These are phyloP conservation scores for Hypoxylon sp. DNA, from an alignment of 2,329 filamentous ascomycete genomes.

Conservation along the genomic window DNA sequence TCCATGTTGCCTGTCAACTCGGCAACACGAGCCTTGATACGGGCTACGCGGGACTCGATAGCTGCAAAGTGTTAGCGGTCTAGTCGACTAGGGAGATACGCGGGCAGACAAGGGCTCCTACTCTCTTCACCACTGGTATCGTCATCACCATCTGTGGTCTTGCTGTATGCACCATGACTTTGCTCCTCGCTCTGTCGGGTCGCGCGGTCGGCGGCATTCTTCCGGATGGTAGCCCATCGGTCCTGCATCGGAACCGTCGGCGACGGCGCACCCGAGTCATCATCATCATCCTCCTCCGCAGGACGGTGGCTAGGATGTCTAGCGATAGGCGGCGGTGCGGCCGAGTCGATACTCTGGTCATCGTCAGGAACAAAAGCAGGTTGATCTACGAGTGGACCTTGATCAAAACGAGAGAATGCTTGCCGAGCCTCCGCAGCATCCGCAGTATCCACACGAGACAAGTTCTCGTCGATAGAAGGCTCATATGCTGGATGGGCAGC, in stretches of 20 bases:
- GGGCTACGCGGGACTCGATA: conserved; percentile 94
- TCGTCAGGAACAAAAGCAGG: conserved; percentile 80
- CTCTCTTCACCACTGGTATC: conserved; percentile 88
- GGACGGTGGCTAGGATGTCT: conserved; percentile 46
- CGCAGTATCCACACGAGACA: conserved; percentile 67
- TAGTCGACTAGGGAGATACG: neutral
- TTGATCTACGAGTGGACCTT: conserved; percentile 86
- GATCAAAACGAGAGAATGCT: conserved; percentile 77
- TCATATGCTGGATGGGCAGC: conserved; percentile 52
- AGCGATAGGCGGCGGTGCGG: conserved; percentile 60
- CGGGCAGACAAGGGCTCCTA: conserved; percentile 40
- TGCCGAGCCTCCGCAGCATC: conserved; percentile 66
- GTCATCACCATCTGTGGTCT: conserved; percentile 72
- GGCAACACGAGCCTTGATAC: conserved; percentile 96
- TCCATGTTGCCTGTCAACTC: conserved; percentile 91
- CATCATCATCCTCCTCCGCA: conserved; percentile 37
- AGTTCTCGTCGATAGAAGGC: conserved; percentile 54
- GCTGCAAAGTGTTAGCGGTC: conserved; percentile 60
- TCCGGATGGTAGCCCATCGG: conserved; percentile 94
- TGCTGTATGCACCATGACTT: conserved; percentile 62
- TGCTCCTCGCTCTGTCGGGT: conserved; percentile 72
- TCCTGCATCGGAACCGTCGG: conserved; percentile 63
- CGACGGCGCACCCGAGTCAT: conserved; percentile 43
- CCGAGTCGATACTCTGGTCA: conserved; percentile 56
- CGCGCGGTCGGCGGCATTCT: conserved; percentile 88